phyloP scores from a whole-genome alignment of 805 yeast species.

The Cyberlindnera mississippiensis region DNA sequence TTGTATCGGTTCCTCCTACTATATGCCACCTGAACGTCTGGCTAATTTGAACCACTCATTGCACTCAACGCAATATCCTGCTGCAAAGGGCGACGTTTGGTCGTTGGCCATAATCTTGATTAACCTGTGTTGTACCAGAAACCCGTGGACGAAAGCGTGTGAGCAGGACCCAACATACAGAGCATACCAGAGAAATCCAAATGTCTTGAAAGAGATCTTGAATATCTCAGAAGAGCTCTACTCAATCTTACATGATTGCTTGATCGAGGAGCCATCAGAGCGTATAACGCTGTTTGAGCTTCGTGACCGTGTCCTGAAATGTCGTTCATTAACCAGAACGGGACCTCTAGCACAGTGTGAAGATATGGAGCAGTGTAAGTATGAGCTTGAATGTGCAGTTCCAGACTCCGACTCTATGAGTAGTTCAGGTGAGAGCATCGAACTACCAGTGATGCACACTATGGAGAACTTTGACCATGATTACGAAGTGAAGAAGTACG shows the following conservation, averaged over 20 bases:
- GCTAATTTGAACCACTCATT: slow-evolving; percentile 30
- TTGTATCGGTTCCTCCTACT: slow-evolving; percentile 83
- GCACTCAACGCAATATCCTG: slow-evolving; percentile 44
- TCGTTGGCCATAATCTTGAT: slow-evolving; percentile 77
- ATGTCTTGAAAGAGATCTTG: slow-evolving; percentile 58
- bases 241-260: slow-evolving; percentile 38
- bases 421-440: slow-evolving; percentile 2
- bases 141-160: slow-evolving; percentile 87
- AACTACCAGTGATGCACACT: slow-evolving; percentile 4
- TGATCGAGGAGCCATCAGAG: slow-evolving; percentile 31
- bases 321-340: slow-evolving; percentile 19
- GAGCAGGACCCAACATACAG: slow-evolving; percentile 59
- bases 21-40: slow-evolving; percentile 91
- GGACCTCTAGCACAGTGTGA: slow-evolving; percentile 22
- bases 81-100: slow-evolving; percentile 83
- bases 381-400: slow-evolving; percentile 12
- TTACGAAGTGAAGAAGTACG: background rate
- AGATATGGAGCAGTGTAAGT: slow-evolving; percentile 3
- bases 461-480: background rate
- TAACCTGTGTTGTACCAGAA: slow-evolving; percentile 76
- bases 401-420: slow-evolving; percentile 3
- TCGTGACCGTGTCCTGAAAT: slow-evolving; percentile 16
- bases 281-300: slow-evolving; percentile 28
- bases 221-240: slow-evolving; percentile 69
- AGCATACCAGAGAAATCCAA: slow-evolving; percentile 53